Evolutionary conservation across 495 filamentous ascomycete genomes (phyloP).

Genomic region (Daldinia decipiens): DNA sequence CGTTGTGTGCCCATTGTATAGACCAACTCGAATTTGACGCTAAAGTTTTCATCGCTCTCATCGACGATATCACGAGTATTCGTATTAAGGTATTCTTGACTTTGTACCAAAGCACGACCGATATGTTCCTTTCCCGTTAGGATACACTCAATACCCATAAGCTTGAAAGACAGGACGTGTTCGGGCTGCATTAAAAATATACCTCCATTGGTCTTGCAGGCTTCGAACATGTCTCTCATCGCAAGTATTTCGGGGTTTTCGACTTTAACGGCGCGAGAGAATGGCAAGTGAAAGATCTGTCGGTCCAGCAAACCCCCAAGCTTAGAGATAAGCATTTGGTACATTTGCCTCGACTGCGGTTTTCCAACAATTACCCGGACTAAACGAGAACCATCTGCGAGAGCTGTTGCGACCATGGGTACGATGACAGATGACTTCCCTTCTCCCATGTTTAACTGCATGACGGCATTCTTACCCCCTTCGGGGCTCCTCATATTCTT

Average conservation of each 20-base stretch:
- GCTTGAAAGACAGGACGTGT: conserved; percentile 73
- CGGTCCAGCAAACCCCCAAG: conserved; percentile 69
- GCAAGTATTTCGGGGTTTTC: conserved; percentile 27
- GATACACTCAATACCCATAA: conserved; percentile 69
- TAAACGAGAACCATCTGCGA: conserved; percentile 64
- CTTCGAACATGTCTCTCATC: conserved; percentile 54
- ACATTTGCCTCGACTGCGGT: conserved; percentile 70
- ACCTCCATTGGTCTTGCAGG: conserved; percentile 60
- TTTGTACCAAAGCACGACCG: conserved; percentile 51
- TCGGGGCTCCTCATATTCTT: conserved; percentile 64
- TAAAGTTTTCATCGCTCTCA: conserved; percentile 74
- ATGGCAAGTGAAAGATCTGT: conserved; percentile 68
- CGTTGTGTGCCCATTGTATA: conserved; percentile 73
- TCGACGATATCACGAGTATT: conserved; percentile 67
- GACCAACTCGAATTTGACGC: conserved; percentile 68
- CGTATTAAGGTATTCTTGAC: conserved; percentile 55
- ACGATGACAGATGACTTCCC: conserved; percentile 79
- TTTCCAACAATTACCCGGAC: conserved; percentile 71
- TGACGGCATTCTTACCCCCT: conserved; percentile 58
- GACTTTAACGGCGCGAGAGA: conserved; percentile 64
- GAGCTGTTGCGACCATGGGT: conserved; percentile 65
- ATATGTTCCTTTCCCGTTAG: conserved; percentile 39
- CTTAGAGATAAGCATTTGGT: conserved; percentile 66
- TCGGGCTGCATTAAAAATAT: conserved; percentile 73
- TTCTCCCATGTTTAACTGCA: conserved; percentile 82